Evolutionary conservation across 176 grass and related monocot species (phyloP).

Genomic region (Elymus sibiricus): DNA sequence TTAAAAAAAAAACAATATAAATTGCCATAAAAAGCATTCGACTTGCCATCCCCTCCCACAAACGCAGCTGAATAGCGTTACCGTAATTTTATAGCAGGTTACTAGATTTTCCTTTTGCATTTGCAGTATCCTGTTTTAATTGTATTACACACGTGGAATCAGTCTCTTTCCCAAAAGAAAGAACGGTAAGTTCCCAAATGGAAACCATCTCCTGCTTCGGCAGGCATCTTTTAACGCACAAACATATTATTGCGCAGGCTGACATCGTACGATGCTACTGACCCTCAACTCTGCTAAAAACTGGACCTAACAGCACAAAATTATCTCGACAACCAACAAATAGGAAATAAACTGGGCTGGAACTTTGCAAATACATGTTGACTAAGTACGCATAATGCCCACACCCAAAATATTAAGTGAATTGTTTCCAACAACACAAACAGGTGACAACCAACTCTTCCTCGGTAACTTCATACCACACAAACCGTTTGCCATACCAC

Average conservation of each 20-base stretch:
- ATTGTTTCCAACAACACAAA: constrained; percentile 7
- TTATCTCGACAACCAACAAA: not conserved
- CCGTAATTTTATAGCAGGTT: too few relatives aligned
- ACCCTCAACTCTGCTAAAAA: not conserved
- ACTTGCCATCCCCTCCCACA: too few relatives aligned
- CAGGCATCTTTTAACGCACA: not conserved
- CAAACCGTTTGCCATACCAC: constrained; percentile 3
- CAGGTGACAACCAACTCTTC: not conserved
- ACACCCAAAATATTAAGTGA: constrained; percentile 12
- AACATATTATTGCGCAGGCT: not conserved
- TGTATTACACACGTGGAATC: too few relatives aligned
- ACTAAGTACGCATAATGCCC: not conserved
- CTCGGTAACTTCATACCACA: not conserved
- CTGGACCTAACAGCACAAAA: not conserved
- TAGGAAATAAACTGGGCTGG: not conserved
- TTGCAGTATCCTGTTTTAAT: too few relatives aligned
- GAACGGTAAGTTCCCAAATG: too few relatives aligned
- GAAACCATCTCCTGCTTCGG: too few relatives aligned
- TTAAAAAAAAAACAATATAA: too few relatives aligned
- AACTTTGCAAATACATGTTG: not conserved
- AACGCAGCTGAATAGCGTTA: too few relatives aligned
- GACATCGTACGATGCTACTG: too few relatives aligned
- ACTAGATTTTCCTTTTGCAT: too few relatives aligned
- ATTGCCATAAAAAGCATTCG: too few relatives aligned
- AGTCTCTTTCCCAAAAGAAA: too few relatives aligned